Evolutionary conservation across 148 eudicot genomes (phyloP), one percentile per base, ranked within the genome.

Genomic region (Tetragonia tetragonoides): DNA sequence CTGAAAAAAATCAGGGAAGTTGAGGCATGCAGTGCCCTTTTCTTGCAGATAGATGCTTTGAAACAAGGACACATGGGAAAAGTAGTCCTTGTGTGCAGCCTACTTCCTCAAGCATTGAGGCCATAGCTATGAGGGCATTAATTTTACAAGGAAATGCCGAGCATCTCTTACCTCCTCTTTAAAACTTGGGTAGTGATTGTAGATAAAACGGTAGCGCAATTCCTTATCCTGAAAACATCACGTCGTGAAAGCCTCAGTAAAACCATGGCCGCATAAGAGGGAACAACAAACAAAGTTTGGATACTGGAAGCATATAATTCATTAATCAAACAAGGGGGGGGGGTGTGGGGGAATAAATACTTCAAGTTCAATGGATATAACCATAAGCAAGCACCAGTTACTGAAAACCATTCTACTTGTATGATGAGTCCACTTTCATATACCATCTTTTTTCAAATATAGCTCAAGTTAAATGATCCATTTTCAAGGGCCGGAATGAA

Each of bases 141-240:
- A 23, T 15, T 34, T 41, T 5, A 76, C 41, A 68, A 63, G 44
- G 44, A 39, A 23, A 1, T 40, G 23, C 24, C n/a, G 64, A 70
- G 67, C 63, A 51, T 40, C 66, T 74, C 83, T 80, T 90, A 91
- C 98, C 92, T 92, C 87, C 82, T 91, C 94, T 51, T 85, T 84
- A 78, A 91, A 88, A 82, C 91, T 90, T 62, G 98, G 97, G 66
- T 86, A 89, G 79, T 90, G 97, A 78, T 93, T 93, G 81, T 91
- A 90, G 78, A 91, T 91, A 78, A 93, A 93, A 68, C 97, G 94
- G 70, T 93, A 93, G 5, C 93, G 81, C 84, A 93, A 64, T 40
- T 93, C 98, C 76, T 87, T 90, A 81, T 93, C 98, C 94, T 93
- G 93, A 76, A 73, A 72, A 54, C 16, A 71, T 60, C 75, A 61